Evolutionary conservation across 768 basidiomycete genomes (phyloP).

Genomic region (Mycena indigotica): DNA sequence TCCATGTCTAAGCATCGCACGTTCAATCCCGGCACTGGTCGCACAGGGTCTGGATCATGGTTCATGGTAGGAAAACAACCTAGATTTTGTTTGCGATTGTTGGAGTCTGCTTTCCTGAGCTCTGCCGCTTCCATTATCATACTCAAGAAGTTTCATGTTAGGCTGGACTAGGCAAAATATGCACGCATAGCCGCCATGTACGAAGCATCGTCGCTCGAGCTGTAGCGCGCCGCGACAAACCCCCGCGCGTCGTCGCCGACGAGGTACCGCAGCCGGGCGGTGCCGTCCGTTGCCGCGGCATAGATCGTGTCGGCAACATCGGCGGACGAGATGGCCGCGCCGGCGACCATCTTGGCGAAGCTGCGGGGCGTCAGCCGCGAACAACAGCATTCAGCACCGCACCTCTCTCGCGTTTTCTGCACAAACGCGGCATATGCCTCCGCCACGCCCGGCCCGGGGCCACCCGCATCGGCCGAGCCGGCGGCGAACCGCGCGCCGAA

Average conservation of each 20-base stretch:
- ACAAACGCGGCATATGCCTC: conserved; percentile 19
- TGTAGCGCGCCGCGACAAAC: conserved; percentile 26
- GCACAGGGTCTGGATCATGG: no score
- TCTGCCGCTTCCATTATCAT: no score
- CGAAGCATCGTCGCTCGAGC: conserved; percentile 18
- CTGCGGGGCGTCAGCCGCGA: not conserved
- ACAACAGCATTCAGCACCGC: not conserved
- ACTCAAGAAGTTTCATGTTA: no score
- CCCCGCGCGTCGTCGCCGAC: conserved; percentile 26
- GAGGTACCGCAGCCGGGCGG: conserved; percentile 23
- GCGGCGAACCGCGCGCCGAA: conserved; percentile 17
- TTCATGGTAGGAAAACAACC: no score
- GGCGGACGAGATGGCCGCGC: conserved; percentile 12
- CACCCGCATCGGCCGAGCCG: conserved; percentile 5
- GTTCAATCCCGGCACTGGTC: no score
- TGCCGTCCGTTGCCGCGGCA: conserved; percentile 27
- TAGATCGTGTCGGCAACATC: conserved; percentile 26
- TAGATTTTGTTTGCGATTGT: no score
- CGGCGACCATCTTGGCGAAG: conserved; percentile 21
- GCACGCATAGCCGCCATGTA: conserved; percentile 26
- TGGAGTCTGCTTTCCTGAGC: no score
- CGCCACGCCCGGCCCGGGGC: no score
- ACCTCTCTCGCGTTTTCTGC: conserved; percentile 15
- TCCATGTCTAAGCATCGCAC: no score
- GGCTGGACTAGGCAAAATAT: no score